Evolutionary conservation across 2,329 filamentous ascomycete species (phyloP), one percentile per base, ranked within the genome.

Genomic region (Aschersonia sp.): DNA sequence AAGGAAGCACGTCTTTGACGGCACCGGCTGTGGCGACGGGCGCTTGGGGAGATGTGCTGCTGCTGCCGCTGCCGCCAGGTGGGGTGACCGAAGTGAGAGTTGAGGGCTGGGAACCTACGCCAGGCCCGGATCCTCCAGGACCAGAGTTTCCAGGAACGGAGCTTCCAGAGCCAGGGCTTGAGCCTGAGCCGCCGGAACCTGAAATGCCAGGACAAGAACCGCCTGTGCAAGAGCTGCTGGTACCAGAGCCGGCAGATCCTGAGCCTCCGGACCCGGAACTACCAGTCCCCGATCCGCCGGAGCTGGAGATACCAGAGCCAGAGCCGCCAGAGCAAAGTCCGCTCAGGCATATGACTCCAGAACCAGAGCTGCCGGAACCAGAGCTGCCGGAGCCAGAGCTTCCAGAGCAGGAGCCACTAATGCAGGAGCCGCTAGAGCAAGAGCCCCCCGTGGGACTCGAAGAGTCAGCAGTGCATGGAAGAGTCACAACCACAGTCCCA

Each of bases 21-120:
- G 48, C 48, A 28, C 40, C 48, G 29, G 40, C 48, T n/a, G 42
- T 43, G 9, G 40, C 44, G 9, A 44, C 32, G 9, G 48, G 48
- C 9, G 48, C 29, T 40, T 40, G 31, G 28, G 48, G 45, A 3
- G 40, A 31, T 2, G 47, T 20, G 40, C 44, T 44, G 29, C 10
- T 32, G n/a, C 44, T 40, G 31, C 29, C 31, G 28, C 29, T 40
- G 35, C 35, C 35, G 35, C 35, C 35, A 12, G 35, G 35, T 7
- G 35, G 7, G 12, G 35, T 38, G 35, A 38, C 35, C 7, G 12
- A 12, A 38, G 35, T 38, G 7, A 12, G 7, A 9, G 35, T 7
- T 38, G 35, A 38, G 35, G 35, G 12, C 7, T 12, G 7, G 35
- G 35, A 38, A 38, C 35, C 35, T 38, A 12, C 35, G 3, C 35